Evolutionary conservation across 2,329 filamentous ascomycete species (phyloP).

Genomic region (Paramyrothecium roridum): DNA sequence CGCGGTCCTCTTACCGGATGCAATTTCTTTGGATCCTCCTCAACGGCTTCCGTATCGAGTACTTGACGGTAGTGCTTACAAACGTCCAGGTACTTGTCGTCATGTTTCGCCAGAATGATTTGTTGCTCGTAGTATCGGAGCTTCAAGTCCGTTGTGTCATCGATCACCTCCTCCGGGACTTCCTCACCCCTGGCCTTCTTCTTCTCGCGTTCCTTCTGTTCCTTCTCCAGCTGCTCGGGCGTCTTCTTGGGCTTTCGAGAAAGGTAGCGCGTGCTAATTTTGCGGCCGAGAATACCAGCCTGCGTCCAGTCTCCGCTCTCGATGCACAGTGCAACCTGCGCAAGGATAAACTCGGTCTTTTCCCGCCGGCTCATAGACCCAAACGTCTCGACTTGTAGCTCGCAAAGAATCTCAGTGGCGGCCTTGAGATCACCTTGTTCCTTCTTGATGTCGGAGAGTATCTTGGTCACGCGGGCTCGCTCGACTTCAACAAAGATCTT

Average conservation of each 20-base stretch:
- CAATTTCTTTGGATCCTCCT: constrained; percentile 83
- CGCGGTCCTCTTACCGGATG: constrained; percentile 65
- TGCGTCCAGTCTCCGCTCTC: constrained; percentile 96
- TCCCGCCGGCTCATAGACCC: constrained; percentile 96
- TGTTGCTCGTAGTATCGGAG: constrained; percentile 96
- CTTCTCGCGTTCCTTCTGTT: constrained; percentile 83
- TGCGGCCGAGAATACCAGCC: constrained; percentile 86
- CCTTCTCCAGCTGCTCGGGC: constrained; percentile 83
- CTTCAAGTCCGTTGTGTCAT: constrained; percentile 95
- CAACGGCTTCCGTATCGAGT: constrained; percentile 90
- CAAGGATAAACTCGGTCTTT: constrained; percentile 98
- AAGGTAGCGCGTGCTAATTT: constrained; percentile 95
- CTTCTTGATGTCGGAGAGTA: constrained; percentile 97
- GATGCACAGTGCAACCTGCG: constrained; percentile 92
- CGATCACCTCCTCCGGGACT: constrained; percentile 71
- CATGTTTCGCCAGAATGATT: constrained; percentile 91
- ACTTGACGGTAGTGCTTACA: constrained; percentile 99
- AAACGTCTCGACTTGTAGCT: constrained; percentile 98
- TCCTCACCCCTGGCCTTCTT: constrained; percentile 78
- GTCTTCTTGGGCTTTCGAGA: constrained; percentile 88
- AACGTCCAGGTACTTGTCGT: constrained; percentile 93
- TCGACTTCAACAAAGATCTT: constrained; percentile 99
- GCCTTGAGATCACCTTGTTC: constrained; percentile 86
- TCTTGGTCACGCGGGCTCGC: constrained; percentile 89
- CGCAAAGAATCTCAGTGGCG: constrained; percentile 89